Percentiles rank a stretch among this genome's conserved stretches.
Conservation (phyloP, 352 stramenopile genomes). For the Globisporangium parvum region DNA sequence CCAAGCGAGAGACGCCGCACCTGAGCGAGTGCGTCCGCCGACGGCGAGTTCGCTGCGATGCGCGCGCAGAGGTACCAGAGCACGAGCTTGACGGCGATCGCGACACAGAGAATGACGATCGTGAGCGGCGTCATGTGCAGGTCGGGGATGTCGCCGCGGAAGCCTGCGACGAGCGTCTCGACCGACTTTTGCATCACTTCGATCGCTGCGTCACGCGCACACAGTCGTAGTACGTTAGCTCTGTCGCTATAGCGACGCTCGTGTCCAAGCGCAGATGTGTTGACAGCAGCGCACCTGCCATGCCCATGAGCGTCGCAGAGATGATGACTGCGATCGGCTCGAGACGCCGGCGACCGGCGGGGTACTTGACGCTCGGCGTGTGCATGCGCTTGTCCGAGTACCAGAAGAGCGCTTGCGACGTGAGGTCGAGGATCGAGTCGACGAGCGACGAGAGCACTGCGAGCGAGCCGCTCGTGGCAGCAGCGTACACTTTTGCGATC, state of each 20-base stretch:
- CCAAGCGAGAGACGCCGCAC: conserved; percentile 20
- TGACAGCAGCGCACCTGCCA: conserved; percentile 53
- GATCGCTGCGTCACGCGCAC: conserved; percentile 43
- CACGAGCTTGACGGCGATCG: conserved; percentile 76
- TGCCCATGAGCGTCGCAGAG: conserved; percentile 96
- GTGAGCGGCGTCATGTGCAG: conserved; percentile 66
- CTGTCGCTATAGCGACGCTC: background rate
- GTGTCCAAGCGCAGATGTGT: background rate
- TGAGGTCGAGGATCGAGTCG: conserved; percentile 92
- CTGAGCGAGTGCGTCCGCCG: conserved; percentile 67
- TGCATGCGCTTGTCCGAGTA: conserved; percentile 92
- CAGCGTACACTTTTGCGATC: conserved; percentile 68
- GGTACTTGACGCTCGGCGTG: conserved; percentile 89
- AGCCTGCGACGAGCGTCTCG: conserved; percentile 70
- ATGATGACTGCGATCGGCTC: conserved; percentile 95
- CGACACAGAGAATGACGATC: conserved; percentile 57
- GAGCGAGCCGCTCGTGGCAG: conserved; percentile 84
- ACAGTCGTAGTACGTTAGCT: background rate
- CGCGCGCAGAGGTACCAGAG: conserved; percentile 78
- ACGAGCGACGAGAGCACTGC: conserved; percentile 93
- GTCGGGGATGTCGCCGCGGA: conserved; percentile 49
- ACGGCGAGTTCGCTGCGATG: conserved; percentile 60
- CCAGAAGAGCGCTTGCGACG: conserved; percentile 91
- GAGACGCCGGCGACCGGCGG: conserved; percentile 86
- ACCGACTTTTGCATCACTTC: conserved; percentile 93